Evolutionary conservation across 768 basidiomycete species (phyloP).

Genomic region (Ramaria sp.): DNA sequence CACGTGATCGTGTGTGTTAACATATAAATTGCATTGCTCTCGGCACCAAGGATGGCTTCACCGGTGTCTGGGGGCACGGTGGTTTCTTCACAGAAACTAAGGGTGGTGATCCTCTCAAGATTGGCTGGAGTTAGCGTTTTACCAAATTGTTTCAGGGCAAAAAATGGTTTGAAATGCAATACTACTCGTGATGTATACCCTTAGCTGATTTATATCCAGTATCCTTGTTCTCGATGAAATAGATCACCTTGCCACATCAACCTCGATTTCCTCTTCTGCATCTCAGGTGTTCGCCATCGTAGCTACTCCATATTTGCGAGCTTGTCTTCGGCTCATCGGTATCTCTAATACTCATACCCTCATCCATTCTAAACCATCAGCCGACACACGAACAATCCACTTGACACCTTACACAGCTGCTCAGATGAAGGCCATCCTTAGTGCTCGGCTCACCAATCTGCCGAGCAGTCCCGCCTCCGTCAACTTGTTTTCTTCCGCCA

Average conservation of each 20-base stretch:
- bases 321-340: constrained; percentile 56
- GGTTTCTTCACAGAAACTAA: constrained; percentile 25
- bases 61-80: constrained; percentile 61
- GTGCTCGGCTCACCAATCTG: constrained; percentile 48
- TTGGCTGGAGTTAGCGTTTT: constrained; percentile 1
- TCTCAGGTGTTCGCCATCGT: constrained; percentile 60
- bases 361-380: constrained; percentile 34
- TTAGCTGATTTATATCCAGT: constrained; percentile 24
- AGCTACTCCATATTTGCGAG: constrained; percentile 30
- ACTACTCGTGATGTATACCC: neutral
- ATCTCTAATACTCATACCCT: constrained; percentile 89
- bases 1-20: constrained; percentile 28
- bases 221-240: constrained; percentile 80
- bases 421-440: constrained; percentile 61
- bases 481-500: constrained; percentile 51
- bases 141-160: neutral
- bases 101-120: constrained; percentile 18
- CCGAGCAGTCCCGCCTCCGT: constrained; percentile 25
- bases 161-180: constrained; percentile 1
- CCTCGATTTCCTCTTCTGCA: constrained; percentile 38
- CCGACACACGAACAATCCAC: constrained; percentile 52
- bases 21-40: constrained; percentile 78
- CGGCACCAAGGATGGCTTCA: constrained; percentile 34
- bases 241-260: constrained; percentile 57
- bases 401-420: constrained; percentile 70